Conservation (phyloP, 139 green algal genomes). For the Nannochloris sp. region DNA sequence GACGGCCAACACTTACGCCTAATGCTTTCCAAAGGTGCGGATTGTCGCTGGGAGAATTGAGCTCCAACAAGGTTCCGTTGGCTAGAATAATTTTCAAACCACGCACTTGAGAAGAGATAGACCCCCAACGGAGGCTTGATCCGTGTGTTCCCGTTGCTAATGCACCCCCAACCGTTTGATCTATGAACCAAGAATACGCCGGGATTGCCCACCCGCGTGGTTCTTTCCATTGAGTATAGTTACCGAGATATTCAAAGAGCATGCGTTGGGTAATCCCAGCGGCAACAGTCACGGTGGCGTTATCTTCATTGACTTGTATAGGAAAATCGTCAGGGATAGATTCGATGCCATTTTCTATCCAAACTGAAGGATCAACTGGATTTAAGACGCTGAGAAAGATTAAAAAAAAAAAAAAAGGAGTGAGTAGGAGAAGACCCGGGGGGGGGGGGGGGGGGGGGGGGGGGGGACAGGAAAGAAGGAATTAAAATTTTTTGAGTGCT, state of each 20-base stretch:
- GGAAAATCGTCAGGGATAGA: slow-evolving; percentile 26
- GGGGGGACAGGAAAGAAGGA: too few species aligned
- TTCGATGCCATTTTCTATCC: neutral
- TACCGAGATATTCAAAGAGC: slow-evolving; percentile 72
- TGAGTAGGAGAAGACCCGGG: too few species aligned
- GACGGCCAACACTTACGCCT: slow-evolving; percentile 43
- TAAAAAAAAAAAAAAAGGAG: too few species aligned
- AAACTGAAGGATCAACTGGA: slow-evolving; percentile 8
- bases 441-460: too few species aligned
- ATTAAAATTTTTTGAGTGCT: too few species aligned
- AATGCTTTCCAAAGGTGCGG: slow-evolving; percentile 47
- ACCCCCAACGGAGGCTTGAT: slow-evolving; percentile 45
- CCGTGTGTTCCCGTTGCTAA: slow-evolving; percentile 77
- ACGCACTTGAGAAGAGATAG: slow-evolving; percentile 59
- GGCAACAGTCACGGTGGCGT: slow-evolving; percentile 53
- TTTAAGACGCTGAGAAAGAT: slow-evolving; percentile 2
- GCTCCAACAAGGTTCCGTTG: slow-evolving; percentile 58
- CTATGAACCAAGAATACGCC: slow-evolving; percentile 71
- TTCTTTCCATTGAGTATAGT: slow-evolving; percentile 49
- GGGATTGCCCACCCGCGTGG: slow-evolving; percentile 62
- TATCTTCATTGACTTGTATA: slow-evolving; percentile 47
- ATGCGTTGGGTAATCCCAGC: slow-evolving; percentile 57
- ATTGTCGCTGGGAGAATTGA: slow-evolving; percentile 46
- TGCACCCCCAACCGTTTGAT: slow-evolving; percentile 78
- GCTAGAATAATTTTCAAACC: slow-evolving; percentile 56